Evolutionary conservation across 805 yeast genomes (phyloP), one percentile per base, ranked within the genome.

Genomic region (Saccharomyces eubayanus): DNA sequence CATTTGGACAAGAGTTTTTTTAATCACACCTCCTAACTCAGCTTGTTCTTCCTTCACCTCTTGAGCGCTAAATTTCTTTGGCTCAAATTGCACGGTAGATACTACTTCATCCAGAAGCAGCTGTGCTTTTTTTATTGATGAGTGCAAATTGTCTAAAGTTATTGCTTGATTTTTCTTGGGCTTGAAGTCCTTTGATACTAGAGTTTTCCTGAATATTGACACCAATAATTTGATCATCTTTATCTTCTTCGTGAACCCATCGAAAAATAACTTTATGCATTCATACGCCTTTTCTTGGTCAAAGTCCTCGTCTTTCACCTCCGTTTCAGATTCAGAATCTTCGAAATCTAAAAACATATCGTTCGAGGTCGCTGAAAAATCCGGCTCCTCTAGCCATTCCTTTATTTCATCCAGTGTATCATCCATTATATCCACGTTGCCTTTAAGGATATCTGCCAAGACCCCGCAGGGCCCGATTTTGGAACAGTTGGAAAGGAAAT

Each of bases 351-450:
- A 56, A 21, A 67, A 72, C 31, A 68, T 77, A 54, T 67, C 62
- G 1, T 81, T 84, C 62, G 43, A 36, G 24, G 9, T 36, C 16
- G 43, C 24, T 36, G 43, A 36, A 80, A 70, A 71, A 12, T 71
- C 71, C 0, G 91, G 92, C 57, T 83, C 76, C 54, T 81, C 80
- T 2, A 83, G 62, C 88, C 92, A 87, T 54, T 81, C 88, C 21
- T 74, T 80, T 50, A 85, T 76, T 61, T 88, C 95, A 9, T 76
- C 79, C n/a, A 79, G 67, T 0, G 84, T 85, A 67, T 86, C 92
- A 20, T 74, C 77, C 6, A 85, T 72, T 53, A 86, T 63, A 41
- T 71, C 73, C 46, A 57, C 47, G 51, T 66, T 62, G 1, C 45
- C 47, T 31, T 58, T 59, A 3, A 85, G 68, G 52, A 76, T 77